Percentiles rank a stretch among this genome's conserved stretches.
Conservation (phyloP, 208 protist species). For the Crithidia mellificae region DNA sequence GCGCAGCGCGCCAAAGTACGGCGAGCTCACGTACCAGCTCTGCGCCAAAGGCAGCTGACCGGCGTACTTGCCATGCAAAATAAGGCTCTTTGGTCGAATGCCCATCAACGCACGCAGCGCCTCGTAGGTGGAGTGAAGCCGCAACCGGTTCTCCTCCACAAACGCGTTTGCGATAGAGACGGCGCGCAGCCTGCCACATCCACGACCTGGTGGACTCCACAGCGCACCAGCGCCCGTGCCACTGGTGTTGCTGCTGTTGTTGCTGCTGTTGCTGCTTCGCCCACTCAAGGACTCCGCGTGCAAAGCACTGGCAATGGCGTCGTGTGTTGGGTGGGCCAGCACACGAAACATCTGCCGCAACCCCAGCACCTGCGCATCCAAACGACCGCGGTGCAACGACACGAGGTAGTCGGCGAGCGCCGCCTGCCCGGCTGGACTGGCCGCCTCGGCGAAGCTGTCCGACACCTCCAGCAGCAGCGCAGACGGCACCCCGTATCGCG, state of each 20-base stretch:
- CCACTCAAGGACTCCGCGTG: conserved; percentile 15
- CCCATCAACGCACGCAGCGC: conserved; percentile 68
- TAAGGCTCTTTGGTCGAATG: conserved; percentile 71
- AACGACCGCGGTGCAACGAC: conserved; percentile 34
- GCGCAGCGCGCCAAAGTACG: conserved; percentile 84
- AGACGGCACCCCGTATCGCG: conserved; percentile 25
- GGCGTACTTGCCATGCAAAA: conserved; percentile 75
- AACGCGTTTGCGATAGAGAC: conserved; percentile 82
- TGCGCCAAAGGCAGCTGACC: conserved; percentile 70
- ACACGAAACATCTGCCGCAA: conserved; percentile 61
- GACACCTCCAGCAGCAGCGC: conserved; percentile 36
- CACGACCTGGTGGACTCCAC: conserved; percentile 56
- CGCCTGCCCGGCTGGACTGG: conserved; percentile 31
- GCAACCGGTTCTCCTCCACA: conserved; percentile 78
- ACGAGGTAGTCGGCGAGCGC: conserved; percentile 33
- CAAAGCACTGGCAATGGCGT: conserved; percentile 36
- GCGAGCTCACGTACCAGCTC: conserved; percentile 83
- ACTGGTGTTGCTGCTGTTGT: too few species aligned
- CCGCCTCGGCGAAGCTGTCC: conserved; percentile 35
- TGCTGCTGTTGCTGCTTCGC: too few species aligned
- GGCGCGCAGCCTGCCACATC: conserved; percentile 54
- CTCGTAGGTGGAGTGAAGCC: conserved; percentile 67
- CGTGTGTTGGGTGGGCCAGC: conserved; percentile 56
- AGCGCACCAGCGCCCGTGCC: neutral
- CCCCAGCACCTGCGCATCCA: conserved; percentile 38